A percentile compares a stretch with the other conserved stretches of the same genome.
Evolutionary conservation across 495 filamentous ascomycete genomes (phyloP).

Genomic region (Hamigera avellanea): DNA sequence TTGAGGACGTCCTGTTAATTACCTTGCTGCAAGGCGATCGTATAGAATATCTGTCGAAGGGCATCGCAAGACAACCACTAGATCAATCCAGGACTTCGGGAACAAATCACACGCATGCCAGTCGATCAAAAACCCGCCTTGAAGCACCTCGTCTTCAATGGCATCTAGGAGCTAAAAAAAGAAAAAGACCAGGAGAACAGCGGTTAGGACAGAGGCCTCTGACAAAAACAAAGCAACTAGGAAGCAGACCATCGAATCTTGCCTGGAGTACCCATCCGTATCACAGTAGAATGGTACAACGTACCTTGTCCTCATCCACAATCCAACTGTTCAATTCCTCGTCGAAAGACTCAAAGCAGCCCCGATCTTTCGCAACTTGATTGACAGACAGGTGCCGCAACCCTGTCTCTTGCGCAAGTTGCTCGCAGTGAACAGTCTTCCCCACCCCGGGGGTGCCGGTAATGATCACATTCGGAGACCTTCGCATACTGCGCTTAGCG

Average conservation of each 20-base stretch:
- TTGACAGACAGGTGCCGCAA: slow-evolving; percentile 84
- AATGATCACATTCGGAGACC: slow-evolving; percentile 78
- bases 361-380: slow-evolving; percentile 72
- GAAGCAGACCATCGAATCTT: not conserved
- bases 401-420: slow-evolving; percentile 59
- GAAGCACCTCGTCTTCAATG: slow-evolving; percentile 69
- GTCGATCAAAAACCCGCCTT: slow-evolving; percentile 85
- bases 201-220: not conserved
- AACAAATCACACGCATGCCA: slow-evolving; percentile 98
- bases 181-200: slow-evolving; percentile 1
- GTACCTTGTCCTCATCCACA: slow-evolving; percentile 92
- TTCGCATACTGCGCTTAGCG: slow-evolving; percentile 31
- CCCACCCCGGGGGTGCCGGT: slow-evolving; percentile 94
- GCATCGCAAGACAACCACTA: slow-evolving; percentile 83
- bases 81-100: slow-evolving; percentile 85
- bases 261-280: not conserved
- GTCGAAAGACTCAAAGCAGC: slow-evolving; percentile 75
- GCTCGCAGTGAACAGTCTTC: slow-evolving; percentile 82
- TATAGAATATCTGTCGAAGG: slow-evolving; percentile 63
- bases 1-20: slow-evolving; percentile 6
- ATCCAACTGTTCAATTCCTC: slow-evolving; percentile 80
- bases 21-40: slow-evolving; percentile 70
- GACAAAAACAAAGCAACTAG: not conserved
- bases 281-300: slow-evolving; percentile 4
- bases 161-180: slow-evolving; percentile 64